Base-by-base conservation (phyloP, 345 rosid species). In the Dipteronia sinensis region DNA sequence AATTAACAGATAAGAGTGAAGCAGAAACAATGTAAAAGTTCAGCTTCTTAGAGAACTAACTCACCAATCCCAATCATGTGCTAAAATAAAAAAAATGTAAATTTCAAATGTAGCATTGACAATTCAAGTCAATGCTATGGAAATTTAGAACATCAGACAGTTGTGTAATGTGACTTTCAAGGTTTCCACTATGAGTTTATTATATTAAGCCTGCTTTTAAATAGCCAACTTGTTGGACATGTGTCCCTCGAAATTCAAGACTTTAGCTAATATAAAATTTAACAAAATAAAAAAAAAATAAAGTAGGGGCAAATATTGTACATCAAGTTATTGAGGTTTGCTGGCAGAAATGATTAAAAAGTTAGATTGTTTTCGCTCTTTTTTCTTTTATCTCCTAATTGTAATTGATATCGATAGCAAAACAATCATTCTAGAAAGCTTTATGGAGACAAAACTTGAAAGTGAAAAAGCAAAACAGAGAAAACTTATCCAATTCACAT, bases 221-320 rank as follows among this genome's bases (percentile, higher is more conserved):
- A 44, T 10, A 34, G 56, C 38, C 66, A 68, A 40, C 79, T 56
- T 69, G 74, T 16, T 22, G 38, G 59, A 58, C 29, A 31, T 31
- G 38, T 34, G 38, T 3, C 20, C 13, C 34, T 3, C 6, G n/a
- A 19, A 65, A 74, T 40, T 20, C 46, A 46, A 56, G 71, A 65
- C 77, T 65, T 51, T 10, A 31, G 62, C 31, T 27, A 63, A 17
- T 63, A 27, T 65, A 64, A 63, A 29, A 55, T 23, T 23, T 16
- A 74, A 9, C 51, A 62, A 44, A 16, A 63, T 20, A 19, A 63
- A 63, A 27, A 16, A 74, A 64, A 7, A 31, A 31, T 2, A 15
- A 13, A 38, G 11, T 16, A 4, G 58, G 44, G 11, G 38, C 20
- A 63, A 46, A 64, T 29, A 11, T 20, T 49, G 16, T 47, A 40